A percentile compares a stretch with the other conserved stretches of the same genome.
phyloP scores from a whole-genome alignment of 192 early-diverging fungal species.

The Podila clonocystis region DNA sequence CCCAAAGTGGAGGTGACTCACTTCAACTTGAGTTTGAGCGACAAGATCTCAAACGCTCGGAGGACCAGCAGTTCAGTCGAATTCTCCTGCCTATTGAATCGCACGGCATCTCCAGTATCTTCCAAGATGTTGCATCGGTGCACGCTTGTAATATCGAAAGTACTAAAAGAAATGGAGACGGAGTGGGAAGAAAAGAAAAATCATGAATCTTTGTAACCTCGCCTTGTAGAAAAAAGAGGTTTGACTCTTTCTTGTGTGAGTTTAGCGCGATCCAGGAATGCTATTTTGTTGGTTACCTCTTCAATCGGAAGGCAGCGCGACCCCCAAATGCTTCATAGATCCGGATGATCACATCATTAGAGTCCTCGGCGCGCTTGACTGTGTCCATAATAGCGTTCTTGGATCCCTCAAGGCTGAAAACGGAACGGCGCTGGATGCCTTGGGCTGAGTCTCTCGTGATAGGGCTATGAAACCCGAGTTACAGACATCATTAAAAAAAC shows the following conservation, averaged over 20 bases:
- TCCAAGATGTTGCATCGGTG: constrained; percentile 84
- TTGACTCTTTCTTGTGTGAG: neutral
- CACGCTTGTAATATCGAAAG: constrained; percentile 58
- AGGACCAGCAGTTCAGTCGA: constrained; percentile 31
- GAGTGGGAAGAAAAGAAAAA: constrained; percentile 4
- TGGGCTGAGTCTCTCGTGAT: constrained; percentile 12
- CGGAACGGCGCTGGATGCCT: constrained; percentile 6
- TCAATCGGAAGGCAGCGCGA: constrained; percentile 65
- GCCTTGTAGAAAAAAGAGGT: neutral
- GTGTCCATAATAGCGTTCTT: constrained; percentile 92
- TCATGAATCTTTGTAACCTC: neutral
- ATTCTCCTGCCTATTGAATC: constrained; percentile 42
- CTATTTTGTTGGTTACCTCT: constrained; percentile 52
- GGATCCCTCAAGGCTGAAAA: constrained; percentile 58
- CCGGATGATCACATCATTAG: constrained; percentile 78
- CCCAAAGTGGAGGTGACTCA: neutral
- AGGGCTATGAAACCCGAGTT: constrained; percentile 5
- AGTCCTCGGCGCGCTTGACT: constrained; percentile 89
- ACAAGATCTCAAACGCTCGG: constrained; percentile 40
- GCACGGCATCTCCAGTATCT: constrained; percentile 60
- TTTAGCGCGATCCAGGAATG: too few relatives aligned
- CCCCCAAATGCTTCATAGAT: constrained; percentile 95
- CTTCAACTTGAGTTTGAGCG: constrained; percentile 45
- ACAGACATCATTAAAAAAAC: constrained; percentile 1
- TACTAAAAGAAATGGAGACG: constrained; percentile 47